Percentiles rank a stretch among this genome's conserved stretches.
These are phyloP conservation scores for Pseudocercospora musae DNA, from an alignment of 2,329 filamentous ascomycete genomes.

Conservation along the genomic window DNA sequence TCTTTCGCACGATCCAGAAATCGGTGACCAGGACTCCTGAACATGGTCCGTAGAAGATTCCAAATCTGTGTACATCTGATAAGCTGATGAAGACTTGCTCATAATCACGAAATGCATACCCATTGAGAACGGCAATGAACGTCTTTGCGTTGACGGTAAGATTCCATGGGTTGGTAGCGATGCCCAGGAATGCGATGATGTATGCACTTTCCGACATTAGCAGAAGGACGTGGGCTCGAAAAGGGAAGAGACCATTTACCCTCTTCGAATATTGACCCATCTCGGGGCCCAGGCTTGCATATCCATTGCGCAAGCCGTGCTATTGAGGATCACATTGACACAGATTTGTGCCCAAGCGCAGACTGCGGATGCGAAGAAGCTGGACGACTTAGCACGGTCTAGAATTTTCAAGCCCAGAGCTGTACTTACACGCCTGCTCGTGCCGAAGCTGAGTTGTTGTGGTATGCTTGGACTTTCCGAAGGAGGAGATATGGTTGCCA, in stretches of 20 bases:
- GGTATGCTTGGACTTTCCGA: slow-evolving; percentile 13
- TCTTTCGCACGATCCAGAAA: slow-evolving; percentile 29
- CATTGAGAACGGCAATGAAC: slow-evolving; percentile 31
- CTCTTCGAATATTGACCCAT: slow-evolving; percentile 26
- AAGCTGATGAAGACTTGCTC: not conserved
- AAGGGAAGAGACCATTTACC: slow-evolving; percentile 1
- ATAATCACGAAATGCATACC: not conserved
- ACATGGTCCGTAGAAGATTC: slow-evolving; percentile 30
- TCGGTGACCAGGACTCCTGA: slow-evolving; percentile 30
- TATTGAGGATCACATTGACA: slow-evolving; percentile 31
- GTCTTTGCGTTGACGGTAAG: slow-evolving; percentile 27
- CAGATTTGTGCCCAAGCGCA: slow-evolving; percentile 29
- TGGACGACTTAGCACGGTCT: not conserved
- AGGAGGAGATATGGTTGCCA: slow-evolving; percentile 19
- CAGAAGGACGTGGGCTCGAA: not conserved
- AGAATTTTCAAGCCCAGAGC: too few species aligned
- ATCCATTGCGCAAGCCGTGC: slow-evolving; percentile 30
- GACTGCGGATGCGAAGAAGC: slow-evolving; percentile 31
- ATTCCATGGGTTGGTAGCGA: slow-evolving; percentile 28
- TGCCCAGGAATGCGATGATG: slow-evolving; percentile 26
- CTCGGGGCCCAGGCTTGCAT: slow-evolving; percentile 27
- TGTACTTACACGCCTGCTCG: slow-evolving; percentile 26
- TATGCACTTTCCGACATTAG: slow-evolving; percentile 14
- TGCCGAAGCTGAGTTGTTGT: slow-evolving; percentile 23
- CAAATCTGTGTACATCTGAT: slow-evolving; percentile 14